Evolutionary conservation across 2,329 filamentous ascomycete genomes (phyloP), one percentile per base, ranked within the genome.

Genomic region (Fusarium brachygibbosum): DNA sequence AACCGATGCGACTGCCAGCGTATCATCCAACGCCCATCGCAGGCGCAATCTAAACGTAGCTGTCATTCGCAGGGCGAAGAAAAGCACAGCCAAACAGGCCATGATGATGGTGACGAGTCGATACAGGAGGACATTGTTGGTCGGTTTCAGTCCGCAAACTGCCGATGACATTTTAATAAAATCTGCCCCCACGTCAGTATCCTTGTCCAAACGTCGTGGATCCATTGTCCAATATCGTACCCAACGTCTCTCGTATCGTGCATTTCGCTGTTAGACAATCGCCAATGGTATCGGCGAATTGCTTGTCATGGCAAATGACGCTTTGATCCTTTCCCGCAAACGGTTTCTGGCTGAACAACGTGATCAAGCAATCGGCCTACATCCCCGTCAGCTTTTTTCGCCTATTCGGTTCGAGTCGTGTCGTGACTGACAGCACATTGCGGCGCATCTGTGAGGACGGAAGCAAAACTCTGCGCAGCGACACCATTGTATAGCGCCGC

Each of bases 21-120:
- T 34, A 32, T 68, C 65, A 11, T 68, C 63, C 4, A 54, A 3
- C 2, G 64, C 58, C 64, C 65, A 68, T 10, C 12, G n/a, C 0
- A 58, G 38, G 6, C 25, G 25, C 6, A 42, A 10, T 11, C 12
- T 38, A 1, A 37, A 1, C 5, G 63, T 64, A 0, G 58, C 16
- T 4, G 10, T 23, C 13, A 68, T 32, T 2, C 64, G 28, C 1
- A 59, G 11, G 1, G 48, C 41, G 3, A 68, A 68, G 14, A 68
- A 63, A 1, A 51, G 3, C 0, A 48, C 1, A 0, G 63, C 57
- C 3, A 63, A 7, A 0, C 13, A 12, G 3, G 34, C 37, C 7
- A 63, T 49, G 3, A n/a, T 23, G 2, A 49, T 23, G 1, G n/a
- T 42, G 3, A 14, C n/a, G 0, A 31, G 2, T 32, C 42, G 37